phyloP scores from a whole-genome alignment of 352 stramenopile species.

The Thalassiosira mediterranea region DNA sequence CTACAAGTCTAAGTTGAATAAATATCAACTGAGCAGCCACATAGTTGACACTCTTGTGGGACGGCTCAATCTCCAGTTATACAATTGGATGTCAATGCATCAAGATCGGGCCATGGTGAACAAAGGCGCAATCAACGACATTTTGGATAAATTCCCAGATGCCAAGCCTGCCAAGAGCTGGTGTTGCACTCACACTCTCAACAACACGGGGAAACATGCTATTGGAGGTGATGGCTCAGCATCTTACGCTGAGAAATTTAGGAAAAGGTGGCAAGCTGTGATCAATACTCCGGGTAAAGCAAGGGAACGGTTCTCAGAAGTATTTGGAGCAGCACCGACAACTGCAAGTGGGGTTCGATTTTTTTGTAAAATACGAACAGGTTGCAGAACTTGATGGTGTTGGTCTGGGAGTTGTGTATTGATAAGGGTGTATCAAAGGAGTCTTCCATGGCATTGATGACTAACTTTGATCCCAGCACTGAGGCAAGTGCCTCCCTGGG shows the following conservation, averaged over 20 bases:
- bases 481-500: not conserved
- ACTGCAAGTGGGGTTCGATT: slow-evolving; percentile 8
- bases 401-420: slow-evolving; percentile 1
- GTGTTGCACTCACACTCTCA: slow-evolving; percentile 13
- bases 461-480: not conserved
- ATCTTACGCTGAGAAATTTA: not conserved
- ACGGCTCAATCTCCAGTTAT: not conserved
- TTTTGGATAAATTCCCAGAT: not conserved
- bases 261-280: slow-evolving; percentile 9
- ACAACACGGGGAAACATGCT: slow-evolving; percentile 2
- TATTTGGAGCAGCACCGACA: not conserved
- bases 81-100: not conserved
- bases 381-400: not conserved
- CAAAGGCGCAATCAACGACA: slow-evolving; percentile 5
- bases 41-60: not conserved
- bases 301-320: not conserved
- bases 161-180: not conserved
- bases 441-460: not conserved
- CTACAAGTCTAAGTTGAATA: slow-evolving; percentile 16
- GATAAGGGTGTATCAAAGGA: not conserved
- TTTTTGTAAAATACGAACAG: slow-evolving; percentile 6
- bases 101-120: slow-evolving; percentile 6
- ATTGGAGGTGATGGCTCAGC: not conserved
- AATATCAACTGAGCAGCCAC: not conserved
- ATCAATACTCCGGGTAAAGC: slow-evolving; percentile 8